phyloP scores from a whole-genome alignment of 176 grass and related monocot species.

The Oryza longistaminata region DNA sequence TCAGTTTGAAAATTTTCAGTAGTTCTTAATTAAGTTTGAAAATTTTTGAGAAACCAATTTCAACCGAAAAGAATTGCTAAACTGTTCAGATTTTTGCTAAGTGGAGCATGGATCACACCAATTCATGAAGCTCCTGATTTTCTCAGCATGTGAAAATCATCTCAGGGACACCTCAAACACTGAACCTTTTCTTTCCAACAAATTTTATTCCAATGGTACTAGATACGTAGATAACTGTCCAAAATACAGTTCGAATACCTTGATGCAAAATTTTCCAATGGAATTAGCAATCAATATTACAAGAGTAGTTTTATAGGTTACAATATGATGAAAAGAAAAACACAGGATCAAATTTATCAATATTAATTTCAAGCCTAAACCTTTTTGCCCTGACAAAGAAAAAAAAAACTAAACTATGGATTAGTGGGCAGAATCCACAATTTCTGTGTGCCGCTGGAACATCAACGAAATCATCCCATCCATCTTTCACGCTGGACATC shows the following conservation, averaged over 20 bases:
- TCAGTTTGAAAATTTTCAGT: too few species aligned
- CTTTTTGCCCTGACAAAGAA: neutral
- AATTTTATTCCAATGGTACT: too few species aligned
- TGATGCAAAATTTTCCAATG: neutral
- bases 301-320: neutral
- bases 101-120: neutral
- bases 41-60: neutral
- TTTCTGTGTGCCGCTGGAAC: neutral
- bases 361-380: neutral
- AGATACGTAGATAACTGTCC: too few species aligned
- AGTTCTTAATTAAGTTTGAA: too few species aligned
- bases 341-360: neutral
- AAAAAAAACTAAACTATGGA: neutral
- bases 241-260: neutral
- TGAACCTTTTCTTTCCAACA: too few species aligned
- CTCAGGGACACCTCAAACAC: too few species aligned
- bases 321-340: neutral
- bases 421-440: conserved; percentile 14
- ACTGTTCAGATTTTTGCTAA: neutral
- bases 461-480: neutral
- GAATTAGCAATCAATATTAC: too few species aligned
- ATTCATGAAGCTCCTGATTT: neutral
- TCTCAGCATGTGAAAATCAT: too few species aligned
- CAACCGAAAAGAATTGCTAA: neutral
- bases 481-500: neutral